phyloP scores from a whole-genome alignment of 441 rosid species.

The Pelargonium cotyledonis region DNA sequence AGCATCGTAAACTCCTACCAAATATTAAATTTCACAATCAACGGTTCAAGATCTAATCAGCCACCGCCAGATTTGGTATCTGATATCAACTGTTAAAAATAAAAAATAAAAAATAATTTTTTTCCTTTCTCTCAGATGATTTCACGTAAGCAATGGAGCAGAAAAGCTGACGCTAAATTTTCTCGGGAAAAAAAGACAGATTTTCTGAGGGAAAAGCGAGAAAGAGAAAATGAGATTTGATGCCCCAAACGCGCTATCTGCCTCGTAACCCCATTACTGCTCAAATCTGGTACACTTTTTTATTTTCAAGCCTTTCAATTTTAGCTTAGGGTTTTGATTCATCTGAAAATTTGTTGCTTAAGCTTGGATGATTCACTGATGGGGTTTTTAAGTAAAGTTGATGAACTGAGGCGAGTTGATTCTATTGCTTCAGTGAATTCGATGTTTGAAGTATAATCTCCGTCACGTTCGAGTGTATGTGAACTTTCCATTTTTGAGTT shows the following conservation, averaged over 20 bases:
- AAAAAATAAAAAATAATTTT: no score
- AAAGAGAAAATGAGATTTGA: slow-evolving; percentile 17
- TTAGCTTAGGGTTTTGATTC: background rate
- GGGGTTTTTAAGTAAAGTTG: background rate
- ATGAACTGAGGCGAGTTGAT: background rate
- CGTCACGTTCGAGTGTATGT: background rate
- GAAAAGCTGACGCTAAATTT: slow-evolving; percentile 20
- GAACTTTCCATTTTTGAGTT: background rate
- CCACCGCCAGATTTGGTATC: slow-evolving; percentile 3
- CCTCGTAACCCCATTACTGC: slow-evolving; percentile 7
- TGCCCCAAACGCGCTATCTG: background rate
- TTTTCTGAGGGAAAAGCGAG: slow-evolving; percentile 9
- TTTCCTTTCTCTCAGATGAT: slow-evolving; percentile 10
- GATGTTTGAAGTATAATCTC: no score
- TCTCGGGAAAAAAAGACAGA: slow-evolving; percentile 27
- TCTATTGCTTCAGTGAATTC: background rate
- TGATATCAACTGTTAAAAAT: background rate
- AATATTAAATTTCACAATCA: background rate
- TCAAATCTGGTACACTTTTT: slow-evolving; percentile 19
- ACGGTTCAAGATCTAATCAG: slow-evolving; percentile 1
- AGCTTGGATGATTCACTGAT: background rate
- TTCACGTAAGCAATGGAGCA: slow-evolving; percentile 23
- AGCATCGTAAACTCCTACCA: background rate
- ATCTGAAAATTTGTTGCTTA: background rate
- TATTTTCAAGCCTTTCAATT: background rate